Percentiles rank a stretch among this genome's conserved stretches.
phyloP scores from a whole-genome alignment of 352 stramenopile species.

The Phytophthora gonapodyides region DNA sequence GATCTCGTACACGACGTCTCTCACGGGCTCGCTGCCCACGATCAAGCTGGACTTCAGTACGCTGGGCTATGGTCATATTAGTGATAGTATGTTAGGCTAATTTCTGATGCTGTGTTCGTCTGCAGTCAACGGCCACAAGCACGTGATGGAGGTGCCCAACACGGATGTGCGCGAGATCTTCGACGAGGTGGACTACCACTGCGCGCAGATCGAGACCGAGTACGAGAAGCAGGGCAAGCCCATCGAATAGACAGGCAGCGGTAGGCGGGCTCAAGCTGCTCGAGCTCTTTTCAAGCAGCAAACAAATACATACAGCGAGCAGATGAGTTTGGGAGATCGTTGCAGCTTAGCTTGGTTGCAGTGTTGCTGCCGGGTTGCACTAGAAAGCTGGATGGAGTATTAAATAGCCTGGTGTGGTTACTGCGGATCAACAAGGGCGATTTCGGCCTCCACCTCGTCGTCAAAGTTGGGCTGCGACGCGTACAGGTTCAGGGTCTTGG shows the following conservation, averaged over 20 bases:
- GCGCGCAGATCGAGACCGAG: conserved; percentile 87
- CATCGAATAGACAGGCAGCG: conserved; percentile 66
- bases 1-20: conserved; percentile 58
- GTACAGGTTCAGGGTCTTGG: conserved; percentile 45
- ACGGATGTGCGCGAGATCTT: conserved; percentile 87
- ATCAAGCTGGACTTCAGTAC: conserved; percentile 88
- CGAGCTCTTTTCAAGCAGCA: conserved; percentile 17
- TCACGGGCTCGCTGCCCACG: conserved; percentile 55
- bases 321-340: conserved; percentile 16
- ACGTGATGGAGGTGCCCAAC: conserved; percentile 65
- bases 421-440: conserved; percentile 56
- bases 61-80: background rate
- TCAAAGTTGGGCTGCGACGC: conserved; percentile 45
- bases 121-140: conserved; percentile 80
- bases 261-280: conserved; percentile 20
- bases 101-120: conserved; percentile 2
- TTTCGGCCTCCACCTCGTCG: conserved; percentile 52
- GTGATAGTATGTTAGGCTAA: too few species aligned
- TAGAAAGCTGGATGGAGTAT: conserved; percentile 9
- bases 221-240: conserved; percentile 83
- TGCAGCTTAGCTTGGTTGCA: conserved; percentile 10
- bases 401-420: conserved; percentile 36
- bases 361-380: background rate
- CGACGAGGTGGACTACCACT: conserved; percentile 83
- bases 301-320: conserved; percentile 21